Percentiles rank a stretch among this genome's conserved stretches.
Evolutionary conservation across 805 yeast species (phyloP).

Genomic region (Wickerhamiella hasegawae): DNA sequence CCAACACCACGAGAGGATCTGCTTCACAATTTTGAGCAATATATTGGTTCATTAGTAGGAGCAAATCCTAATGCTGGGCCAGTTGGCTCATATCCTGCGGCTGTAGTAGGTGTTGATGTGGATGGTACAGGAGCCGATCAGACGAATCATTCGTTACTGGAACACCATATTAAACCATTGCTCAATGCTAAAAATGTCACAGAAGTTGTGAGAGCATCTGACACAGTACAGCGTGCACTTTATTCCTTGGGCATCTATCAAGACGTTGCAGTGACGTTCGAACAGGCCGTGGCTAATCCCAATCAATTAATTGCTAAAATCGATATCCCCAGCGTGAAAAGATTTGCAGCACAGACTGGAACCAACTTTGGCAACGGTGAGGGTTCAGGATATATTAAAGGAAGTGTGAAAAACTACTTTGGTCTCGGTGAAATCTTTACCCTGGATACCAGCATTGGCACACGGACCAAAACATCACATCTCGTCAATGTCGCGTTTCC

Average conservation of each 20-base stretch:
- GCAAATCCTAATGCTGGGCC: neutral
- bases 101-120: constrained; percentile 15
- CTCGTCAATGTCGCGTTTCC: constrained; percentile 38
- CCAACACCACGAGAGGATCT: neutral
- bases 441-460: constrained; percentile 42
- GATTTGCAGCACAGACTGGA: constrained; percentile 76
- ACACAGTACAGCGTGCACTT: constrained; percentile 18
- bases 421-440: constrained; percentile 55
- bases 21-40: neutral
- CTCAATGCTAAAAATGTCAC: constrained; percentile 16
- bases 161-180: constrained; percentile 20
- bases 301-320: constrained; percentile 9
- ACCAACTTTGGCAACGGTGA: constrained; percentile 94
- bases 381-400: constrained; percentile 81
- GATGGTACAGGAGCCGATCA: constrained; percentile 21
- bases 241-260: constrained; percentile 10
- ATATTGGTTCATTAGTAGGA: neutral
- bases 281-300: neutral
- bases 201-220: constrained; percentile 16
- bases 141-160: constrained; percentile 17
- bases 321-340: constrained; percentile 29
- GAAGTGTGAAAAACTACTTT: constrained; percentile 44
- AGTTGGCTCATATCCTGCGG: too few relatives aligned
- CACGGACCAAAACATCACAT: constrained; percentile 41
- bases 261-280: constrained; percentile 13